A percentile compares a stretch with the other conserved stretches of the same genome.
Conservation (phyloP, 2,329 filamentous ascomycete species). For the Sclerotinia minor region DNA sequence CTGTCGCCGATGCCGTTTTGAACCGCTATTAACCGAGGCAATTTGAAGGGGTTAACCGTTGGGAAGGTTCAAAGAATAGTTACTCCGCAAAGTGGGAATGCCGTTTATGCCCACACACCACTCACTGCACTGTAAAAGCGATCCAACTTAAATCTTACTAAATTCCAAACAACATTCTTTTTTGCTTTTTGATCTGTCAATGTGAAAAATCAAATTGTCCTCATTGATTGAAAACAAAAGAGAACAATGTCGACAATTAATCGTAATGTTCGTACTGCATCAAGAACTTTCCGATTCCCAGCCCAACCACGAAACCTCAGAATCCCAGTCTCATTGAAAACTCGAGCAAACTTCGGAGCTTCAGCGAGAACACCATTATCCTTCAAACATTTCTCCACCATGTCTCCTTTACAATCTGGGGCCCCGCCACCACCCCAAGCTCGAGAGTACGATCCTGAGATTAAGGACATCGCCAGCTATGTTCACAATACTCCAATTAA, state of each 20-base stretch:
- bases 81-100: background rate
- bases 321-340: constrained; percentile 35
- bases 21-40: constrained; percentile 23
- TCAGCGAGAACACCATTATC: constrained; percentile 31
- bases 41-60: constrained; percentile 4
- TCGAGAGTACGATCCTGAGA: constrained; percentile 82
- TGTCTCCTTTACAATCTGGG: constrained; percentile 43
- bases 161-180: constrained; percentile 3
- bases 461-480: constrained; percentile 92
- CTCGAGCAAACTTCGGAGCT: constrained; percentile 31
- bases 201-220: background rate
- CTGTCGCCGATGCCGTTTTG: constrained; percentile 1
- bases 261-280: constrained; percentile 40
- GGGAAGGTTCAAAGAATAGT: constrained; percentile 13
- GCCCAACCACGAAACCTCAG: constrained; percentile 37
- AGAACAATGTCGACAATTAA: constrained; percentile 41
- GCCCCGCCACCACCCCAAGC: constrained; percentile 53
- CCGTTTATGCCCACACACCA: background rate
- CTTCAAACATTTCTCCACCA: constrained; percentile 42
- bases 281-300: constrained; percentile 37
- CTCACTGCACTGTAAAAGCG: background rate
- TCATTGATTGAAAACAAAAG: background rate
- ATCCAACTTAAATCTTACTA: background rate
- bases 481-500: constrained; percentile 89
- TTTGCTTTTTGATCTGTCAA: background rate